phyloP scores from a whole-genome alignment of 2,329 filamentous ascomycete species.

The Cladorrhinum sp. region DNA sequence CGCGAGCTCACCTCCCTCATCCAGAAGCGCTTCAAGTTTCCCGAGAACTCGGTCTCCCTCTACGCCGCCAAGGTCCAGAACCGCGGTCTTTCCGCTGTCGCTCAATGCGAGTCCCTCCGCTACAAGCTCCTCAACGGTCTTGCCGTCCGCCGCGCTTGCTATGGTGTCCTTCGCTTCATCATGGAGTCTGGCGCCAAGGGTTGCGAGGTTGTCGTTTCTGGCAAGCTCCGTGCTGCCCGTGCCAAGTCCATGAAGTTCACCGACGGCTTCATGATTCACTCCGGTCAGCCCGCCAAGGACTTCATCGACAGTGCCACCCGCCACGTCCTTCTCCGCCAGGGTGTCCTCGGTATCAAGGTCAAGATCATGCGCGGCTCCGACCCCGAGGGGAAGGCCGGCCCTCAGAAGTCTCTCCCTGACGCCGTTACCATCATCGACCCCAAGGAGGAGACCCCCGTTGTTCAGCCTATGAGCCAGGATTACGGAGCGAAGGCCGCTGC shows the following conservation, averaged over 20 bases:
- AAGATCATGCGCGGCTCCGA: constrained; percentile 99
- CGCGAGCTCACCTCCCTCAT: constrained; percentile 99
- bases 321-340: constrained; percentile 99
- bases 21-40: constrained; percentile 99
- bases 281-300: constrained; percentile 97
- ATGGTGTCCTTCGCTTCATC: constrained; percentile 99
- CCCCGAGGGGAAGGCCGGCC: constrained; percentile 97
- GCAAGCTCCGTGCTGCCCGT: constrained; percentile 97
- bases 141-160: constrained; percentile 97
- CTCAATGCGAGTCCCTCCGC: constrained; percentile 99
- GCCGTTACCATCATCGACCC: constrained; percentile 99
- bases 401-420: constrained; percentile 95
- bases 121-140: constrained; percentile 99
- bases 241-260: constrained; percentile 99
- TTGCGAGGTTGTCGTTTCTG: constrained; percentile 98
- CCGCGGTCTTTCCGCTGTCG: constrained; percentile 98
- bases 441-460: constrained; percentile 96
- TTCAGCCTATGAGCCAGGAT: constrained; percentile 96
- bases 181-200: constrained; percentile 99
- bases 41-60: constrained; percentile 99
- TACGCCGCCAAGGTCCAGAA: constrained; percentile 99
- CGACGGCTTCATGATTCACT: constrained; percentile 99
- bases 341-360: constrained; percentile 99
- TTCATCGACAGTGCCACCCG: constrained; percentile 99
- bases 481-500: constrained; percentile 87